Evolutionary conservation across 768 basidiomycete genomes (phyloP).

Genomic region (Scleroderma citrinum): DNA sequence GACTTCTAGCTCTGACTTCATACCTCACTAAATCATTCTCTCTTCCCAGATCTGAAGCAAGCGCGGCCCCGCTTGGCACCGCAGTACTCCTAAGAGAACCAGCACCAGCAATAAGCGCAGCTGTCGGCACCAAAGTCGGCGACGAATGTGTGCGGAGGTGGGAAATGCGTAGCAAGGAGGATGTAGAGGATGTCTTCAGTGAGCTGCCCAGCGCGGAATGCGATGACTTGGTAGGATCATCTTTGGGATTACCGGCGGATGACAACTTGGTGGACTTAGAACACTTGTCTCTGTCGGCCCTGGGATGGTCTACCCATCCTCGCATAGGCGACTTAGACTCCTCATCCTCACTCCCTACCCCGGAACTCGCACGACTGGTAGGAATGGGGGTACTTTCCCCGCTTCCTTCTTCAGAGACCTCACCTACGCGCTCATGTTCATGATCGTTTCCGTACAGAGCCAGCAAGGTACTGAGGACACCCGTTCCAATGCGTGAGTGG

Average conservation of each 20-base stretch:
- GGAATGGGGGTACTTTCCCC: slow-evolving; percentile 15
- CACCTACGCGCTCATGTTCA: slow-evolving; percentile 5
- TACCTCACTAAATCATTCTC: slow-evolving; percentile 66
- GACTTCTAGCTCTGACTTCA: slow-evolving; percentile 11
- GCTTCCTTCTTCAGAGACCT: slow-evolving; percentile 26
- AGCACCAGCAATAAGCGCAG: slow-evolving; percentile 65
- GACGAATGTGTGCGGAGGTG: slow-evolving; percentile 15
- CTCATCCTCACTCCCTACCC: slow-evolving; percentile 11
- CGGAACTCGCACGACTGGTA: slow-evolving; percentile 18
- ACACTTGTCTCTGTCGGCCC: not conserved
- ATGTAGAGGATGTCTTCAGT: slow-evolving; percentile 10
- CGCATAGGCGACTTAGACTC: slow-evolving; percentile 15
- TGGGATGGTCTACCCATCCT: slow-evolving; percentile 16
- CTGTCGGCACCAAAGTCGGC: slow-evolving; percentile 26
- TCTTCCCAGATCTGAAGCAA: slow-evolving; percentile 53
- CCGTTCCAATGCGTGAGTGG: slow-evolving; percentile 31
- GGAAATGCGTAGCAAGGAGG: slow-evolving; percentile 14
- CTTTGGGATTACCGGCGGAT: too few relatives aligned
- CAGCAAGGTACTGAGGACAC: slow-evolving; percentile 62
- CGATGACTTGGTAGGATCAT: too few relatives aligned
- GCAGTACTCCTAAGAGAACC: slow-evolving; percentile 59
- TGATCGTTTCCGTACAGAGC: slow-evolving; percentile 46
- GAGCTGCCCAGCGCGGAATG: not conserved
- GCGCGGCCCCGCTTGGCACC: slow-evolving; percentile 41
- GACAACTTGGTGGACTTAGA: not conserved